Evolutionary conservation across 805 yeast genomes (phyloP).

Genomic region (Lipomyces orientalis): DNA sequence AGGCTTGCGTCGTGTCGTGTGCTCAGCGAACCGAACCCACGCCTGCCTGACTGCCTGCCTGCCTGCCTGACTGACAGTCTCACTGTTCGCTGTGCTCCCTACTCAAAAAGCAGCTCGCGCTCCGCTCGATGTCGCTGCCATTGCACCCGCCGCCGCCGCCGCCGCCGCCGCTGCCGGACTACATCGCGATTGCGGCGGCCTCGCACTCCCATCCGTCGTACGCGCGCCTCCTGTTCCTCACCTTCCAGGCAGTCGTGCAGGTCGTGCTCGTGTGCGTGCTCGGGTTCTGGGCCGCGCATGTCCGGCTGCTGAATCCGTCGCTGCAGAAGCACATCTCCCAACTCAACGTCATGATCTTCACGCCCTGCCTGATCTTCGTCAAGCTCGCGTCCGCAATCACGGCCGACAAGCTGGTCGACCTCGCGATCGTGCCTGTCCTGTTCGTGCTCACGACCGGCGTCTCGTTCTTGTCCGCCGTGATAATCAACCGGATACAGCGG

Average conservation of each 20-base stretch:
- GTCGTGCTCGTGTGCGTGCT: constrained; percentile 85
- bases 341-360: constrained; percentile 87
- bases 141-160: not conserved
- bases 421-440: constrained; percentile 82
- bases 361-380: constrained; percentile 92
- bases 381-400: constrained; percentile 74
- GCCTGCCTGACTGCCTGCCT: too few relatives aligned
- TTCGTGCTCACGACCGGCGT: constrained; percentile 82
- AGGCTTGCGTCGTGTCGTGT: not conserved
- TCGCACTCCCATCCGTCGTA: constrained; percentile 42
- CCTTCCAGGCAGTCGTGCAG: constrained; percentile 89
- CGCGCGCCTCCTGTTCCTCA: constrained; percentile 59
- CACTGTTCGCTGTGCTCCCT: not conserved
- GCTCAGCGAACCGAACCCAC: too few relatives aligned
- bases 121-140: not conserved
- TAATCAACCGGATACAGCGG: constrained; percentile 58
- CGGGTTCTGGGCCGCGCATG: constrained; percentile 82
- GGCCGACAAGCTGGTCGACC: constrained; percentile 75
- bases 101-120: constrained; percentile 3
- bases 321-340: constrained; percentile 80
- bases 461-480: constrained; percentile 65
- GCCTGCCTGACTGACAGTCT: too few relatives aligned
- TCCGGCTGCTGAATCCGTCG: constrained; percentile 68
- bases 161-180: constrained; percentile 1
- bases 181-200: not conserved